Percentiles rank a stretch among this genome's conserved stretches.
Conservation (phyloP, 345 rosid genomes). For the Camelina sativa region DNA sequence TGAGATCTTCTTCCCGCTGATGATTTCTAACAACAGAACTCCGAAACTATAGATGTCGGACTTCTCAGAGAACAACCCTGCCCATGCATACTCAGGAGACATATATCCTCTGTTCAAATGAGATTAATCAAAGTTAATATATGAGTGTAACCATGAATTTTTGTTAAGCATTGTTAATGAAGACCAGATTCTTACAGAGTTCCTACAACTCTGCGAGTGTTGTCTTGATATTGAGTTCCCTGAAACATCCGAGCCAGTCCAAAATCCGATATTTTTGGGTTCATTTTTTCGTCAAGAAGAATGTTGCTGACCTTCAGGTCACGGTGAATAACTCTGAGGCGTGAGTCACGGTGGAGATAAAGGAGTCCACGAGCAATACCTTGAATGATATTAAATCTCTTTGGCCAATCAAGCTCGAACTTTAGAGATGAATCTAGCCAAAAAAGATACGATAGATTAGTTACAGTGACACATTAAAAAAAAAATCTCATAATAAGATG, state of each 20-base stretch:
- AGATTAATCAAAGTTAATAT: background rate
- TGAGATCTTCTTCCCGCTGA: conserved; percentile 37
- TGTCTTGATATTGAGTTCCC: conserved; percentile 43
- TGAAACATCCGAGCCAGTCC: conserved; percentile 44
- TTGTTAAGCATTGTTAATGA: conserved; percentile 1
- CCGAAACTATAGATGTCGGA: conserved; percentile 60
- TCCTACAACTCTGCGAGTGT: conserved; percentile 41
- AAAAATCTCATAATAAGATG: background rate
- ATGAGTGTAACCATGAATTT: background rate
- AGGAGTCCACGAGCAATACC: conserved; percentile 45
- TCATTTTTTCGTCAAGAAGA: conserved; percentile 42
- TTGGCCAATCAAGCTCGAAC: conserved; percentile 38
- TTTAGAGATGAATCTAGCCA: conserved; percentile 37
- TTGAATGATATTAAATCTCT: conserved; percentile 40
- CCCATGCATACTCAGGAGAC: conserved; percentile 61
- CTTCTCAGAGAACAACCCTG: conserved; percentile 58
- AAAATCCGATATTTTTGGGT: conserved; percentile 42
- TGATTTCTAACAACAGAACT: conserved; percentile 49
- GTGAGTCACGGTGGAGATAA: conserved; percentile 44
- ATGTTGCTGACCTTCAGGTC: conserved; percentile 43
- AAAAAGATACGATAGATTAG: background rate
- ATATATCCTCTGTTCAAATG: conserved; percentile 45
- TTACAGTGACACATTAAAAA: background rate
- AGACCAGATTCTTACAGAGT: conserved; percentile 38
- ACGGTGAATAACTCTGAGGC: conserved; percentile 43